Evolutionary conservation across 257 asterid species (phyloP).

Genomic region (Salvia splendens): DNA sequence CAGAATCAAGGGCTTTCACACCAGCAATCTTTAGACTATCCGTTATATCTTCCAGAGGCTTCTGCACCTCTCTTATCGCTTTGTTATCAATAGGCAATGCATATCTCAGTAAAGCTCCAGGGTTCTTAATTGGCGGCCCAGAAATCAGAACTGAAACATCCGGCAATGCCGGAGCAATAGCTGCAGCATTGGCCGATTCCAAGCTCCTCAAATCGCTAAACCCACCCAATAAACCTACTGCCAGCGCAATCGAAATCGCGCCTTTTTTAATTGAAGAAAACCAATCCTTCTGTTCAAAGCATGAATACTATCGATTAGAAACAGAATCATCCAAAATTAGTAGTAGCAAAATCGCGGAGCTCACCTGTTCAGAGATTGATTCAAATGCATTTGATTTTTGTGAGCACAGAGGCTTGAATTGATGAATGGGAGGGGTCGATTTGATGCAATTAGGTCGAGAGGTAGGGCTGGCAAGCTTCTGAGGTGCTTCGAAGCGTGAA

Average conservation of each 20-base stretch:
- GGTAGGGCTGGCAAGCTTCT: conserved; percentile 32
- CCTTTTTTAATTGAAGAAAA: conserved; percentile 53
- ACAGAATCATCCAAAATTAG: not conserved
- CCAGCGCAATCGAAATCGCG: conserved; percentile 74
- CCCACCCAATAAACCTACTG: conserved; percentile 66
- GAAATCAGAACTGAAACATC: conserved; percentile 89
- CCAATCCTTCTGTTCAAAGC: conserved; percentile 52
- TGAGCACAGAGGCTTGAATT: conserved; percentile 44
- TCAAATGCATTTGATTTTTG: conserved; percentile 38
- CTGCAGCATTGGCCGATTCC: conserved; percentile 53
- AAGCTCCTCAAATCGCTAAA: conserved; percentile 49
- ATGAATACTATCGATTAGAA: not conserved
- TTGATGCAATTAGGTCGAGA: conserved; percentile 35
- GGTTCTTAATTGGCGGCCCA: conserved; percentile 98
- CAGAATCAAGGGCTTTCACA: conserved; percentile 79
- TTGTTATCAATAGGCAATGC: conserved; percentile 92
- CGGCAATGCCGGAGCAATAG: conserved; percentile 60
- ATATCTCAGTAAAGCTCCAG: conserved; percentile 84
- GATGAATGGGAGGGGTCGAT: conserved; percentile 30
- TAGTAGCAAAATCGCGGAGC: conserved; percentile 23
- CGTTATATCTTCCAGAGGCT: conserved; percentile 94
- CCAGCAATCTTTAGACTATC: conserved; percentile 92
- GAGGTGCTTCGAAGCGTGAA: conserved; percentile 37
- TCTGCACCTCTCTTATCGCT: conserved; percentile 95
- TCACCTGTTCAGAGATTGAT: conserved; percentile 51